Conservation (phyloP, 1,284 basidiomycete species). For the Porogramme epimiltina region DNA sequence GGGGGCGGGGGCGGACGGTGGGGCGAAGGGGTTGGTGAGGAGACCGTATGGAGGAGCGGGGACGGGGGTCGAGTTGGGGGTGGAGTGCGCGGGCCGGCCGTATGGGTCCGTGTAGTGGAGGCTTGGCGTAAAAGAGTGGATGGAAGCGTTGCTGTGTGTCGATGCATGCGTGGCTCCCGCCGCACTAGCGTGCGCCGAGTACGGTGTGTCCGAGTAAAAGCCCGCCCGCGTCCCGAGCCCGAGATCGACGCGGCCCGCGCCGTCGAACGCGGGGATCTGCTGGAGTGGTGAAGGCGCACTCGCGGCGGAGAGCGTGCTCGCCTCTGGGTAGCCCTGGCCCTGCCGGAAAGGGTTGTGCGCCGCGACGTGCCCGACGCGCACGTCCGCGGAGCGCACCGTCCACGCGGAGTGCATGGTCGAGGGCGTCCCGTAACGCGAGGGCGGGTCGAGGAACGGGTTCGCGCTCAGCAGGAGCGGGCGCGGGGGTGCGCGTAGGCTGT, state of each 20-base stretch:
- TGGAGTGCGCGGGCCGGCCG: conserved; percentile 1
- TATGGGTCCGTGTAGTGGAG: conserved; percentile 24
- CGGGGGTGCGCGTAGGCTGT: conserved; percentile 1
- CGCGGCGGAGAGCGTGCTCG: conserved; percentile 3
- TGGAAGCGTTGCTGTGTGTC: conserved; percentile 28
- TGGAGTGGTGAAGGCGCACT: neutral
- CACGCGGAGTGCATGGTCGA: conserved; percentile 16
- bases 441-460: conserved; percentile 26
- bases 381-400: conserved; percentile 12
- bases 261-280: neutral
- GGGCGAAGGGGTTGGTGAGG: neutral
- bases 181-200: conserved; percentile 6
- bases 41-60: neutral
- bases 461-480: conserved; percentile 16
- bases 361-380: neutral
- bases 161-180: conserved; percentile 13
- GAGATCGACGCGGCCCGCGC: too few relatives aligned
- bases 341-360: conserved; percentile 1
- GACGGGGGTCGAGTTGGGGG: conserved; percentile 1
- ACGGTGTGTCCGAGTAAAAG: conserved; percentile 5
- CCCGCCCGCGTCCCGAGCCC: too few relatives aligned
- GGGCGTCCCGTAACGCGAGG: conserved; percentile 23
- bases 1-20: too few relatives aligned
- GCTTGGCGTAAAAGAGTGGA: conserved; percentile 32
- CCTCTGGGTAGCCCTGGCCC: conserved; percentile 8